A percentile compares a stretch with the other conserved stretches of the same genome.
Evolutionary conservation across 2,329 filamentous ascomycete genomes (phyloP).

Genomic region (Apiospora pterosperma): DNA sequence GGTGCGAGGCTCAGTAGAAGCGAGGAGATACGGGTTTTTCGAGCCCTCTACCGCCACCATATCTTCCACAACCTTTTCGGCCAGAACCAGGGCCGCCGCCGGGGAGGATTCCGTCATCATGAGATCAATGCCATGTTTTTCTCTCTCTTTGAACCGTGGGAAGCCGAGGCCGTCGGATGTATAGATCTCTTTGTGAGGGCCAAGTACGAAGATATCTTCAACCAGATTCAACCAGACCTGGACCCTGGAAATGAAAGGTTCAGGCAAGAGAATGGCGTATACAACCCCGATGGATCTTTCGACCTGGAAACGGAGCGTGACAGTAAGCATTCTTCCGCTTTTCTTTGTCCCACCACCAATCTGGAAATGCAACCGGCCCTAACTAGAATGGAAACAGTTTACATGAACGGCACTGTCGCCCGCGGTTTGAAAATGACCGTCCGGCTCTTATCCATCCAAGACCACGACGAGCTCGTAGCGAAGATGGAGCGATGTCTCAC

Average conservation of each 20-base stretch:
- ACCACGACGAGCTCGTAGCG: background rate
- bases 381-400: background rate
- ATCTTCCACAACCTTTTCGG: slow-evolving; percentile 15
- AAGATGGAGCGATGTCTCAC: slow-evolving; percentile 2
- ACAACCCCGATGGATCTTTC: background rate
- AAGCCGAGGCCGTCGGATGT: slow-evolving; percentile 13
- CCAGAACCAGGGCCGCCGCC: slow-evolving; percentile 7
- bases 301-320: background rate
- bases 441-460: background rate
- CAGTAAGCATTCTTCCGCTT: too few species aligned
- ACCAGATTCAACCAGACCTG: background rate
- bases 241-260: too few species aligned
- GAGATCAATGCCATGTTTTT: slow-evolving; percentile 10
- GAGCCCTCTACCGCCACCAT: slow-evolving; percentile 19
- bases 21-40: slow-evolving; percentile 12
- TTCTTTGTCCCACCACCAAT: too few species aligned
- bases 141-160: slow-evolving; percentile 14
- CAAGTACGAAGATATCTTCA: slow-evolving; percentile 6
- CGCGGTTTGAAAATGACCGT: background rate
- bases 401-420: background rate
- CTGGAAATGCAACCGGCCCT: background rate
- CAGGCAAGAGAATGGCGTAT: too few species aligned
- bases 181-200: slow-evolving; percentile 12
- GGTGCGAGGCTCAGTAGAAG: background rate
- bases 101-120: background rate